Conservation (phyloP, 2,329 filamentous ascomycete species). For the Albifimbria verrucaria region DNA sequence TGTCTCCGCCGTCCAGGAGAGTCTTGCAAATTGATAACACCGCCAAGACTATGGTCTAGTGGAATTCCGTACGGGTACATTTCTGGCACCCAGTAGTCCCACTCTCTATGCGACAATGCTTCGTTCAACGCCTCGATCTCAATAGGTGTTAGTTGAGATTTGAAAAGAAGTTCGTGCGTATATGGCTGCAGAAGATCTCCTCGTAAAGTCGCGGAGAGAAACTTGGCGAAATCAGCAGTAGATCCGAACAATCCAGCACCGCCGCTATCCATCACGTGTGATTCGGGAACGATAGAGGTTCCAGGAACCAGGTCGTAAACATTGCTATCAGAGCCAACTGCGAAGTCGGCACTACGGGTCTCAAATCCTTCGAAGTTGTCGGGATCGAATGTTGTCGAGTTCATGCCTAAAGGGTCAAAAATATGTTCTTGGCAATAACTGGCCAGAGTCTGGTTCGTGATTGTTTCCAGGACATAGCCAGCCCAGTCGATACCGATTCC, state of each 20-base stretch:
- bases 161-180: constrained; percentile 22
- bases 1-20: neutral
- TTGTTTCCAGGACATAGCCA: constrained; percentile 31
- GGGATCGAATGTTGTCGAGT: constrained; percentile 19
- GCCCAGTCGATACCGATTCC: constrained; percentile 36
- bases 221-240: constrained; percentile 26
- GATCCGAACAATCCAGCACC: constrained; percentile 31
- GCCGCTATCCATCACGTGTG: constrained; percentile 27
- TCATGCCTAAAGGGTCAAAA: constrained; percentile 22
- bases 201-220: constrained; percentile 21
- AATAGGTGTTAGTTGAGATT: constrained; percentile 22
- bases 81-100: neutral
- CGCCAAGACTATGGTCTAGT: neutral
- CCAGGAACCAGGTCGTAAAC: constrained; percentile 4
- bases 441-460: constrained; percentile 24
- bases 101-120: neutral
- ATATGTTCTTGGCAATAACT: constrained; percentile 20
- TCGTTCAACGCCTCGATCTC: neutral
- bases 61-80: constrained; percentile 1
- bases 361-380: constrained; percentile 5
- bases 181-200: constrained; percentile 14
- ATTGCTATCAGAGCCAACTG: constrained; percentile 2
- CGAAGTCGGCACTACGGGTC: constrained; percentile 4
- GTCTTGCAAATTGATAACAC: neutral
- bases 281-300: constrained; percentile 9